Percentiles rank a stretch among this genome's conserved stretches.
These are phyloP conservation scores for Suhomyces bokatorum DNA, from an alignment of 1,139 yeast species.

Conservation along the genomic window DNA sequence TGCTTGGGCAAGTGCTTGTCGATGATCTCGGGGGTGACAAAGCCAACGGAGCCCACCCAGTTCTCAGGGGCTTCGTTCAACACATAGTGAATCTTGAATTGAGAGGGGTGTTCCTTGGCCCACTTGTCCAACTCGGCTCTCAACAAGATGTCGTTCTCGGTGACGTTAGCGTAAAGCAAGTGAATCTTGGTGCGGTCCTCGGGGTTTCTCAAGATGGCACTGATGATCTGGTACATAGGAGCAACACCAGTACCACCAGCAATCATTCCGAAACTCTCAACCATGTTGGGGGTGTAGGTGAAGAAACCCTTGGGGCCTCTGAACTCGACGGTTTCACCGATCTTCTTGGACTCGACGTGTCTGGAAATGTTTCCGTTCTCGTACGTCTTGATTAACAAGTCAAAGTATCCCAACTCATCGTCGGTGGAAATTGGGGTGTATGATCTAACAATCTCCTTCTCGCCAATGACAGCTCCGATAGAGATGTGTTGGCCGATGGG, in stretches of 20 bases:
- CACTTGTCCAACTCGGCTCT: slow-evolving; percentile 76
- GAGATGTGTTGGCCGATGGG: slow-evolving; percentile 95
- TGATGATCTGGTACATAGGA: slow-evolving; percentile 88
- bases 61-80: slow-evolving; percentile 72
- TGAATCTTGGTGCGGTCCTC: slow-evolving; percentile 72
- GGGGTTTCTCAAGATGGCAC: slow-evolving; percentile 75
- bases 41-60: slow-evolving; percentile 86
- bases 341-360: slow-evolving; percentile 62
- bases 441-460: slow-evolving; percentile 84
- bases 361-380: slow-evolving; percentile 88
- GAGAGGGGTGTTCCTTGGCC: slow-evolving; percentile 58
- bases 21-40: slow-evolving; percentile 75
- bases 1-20: slow-evolving; percentile 66
- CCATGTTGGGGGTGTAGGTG: slow-evolving; percentile 81
- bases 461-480: slow-evolving; percentile 71
- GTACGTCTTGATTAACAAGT: slow-evolving; percentile 87
- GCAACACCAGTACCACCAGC: slow-evolving; percentile 96
- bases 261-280: slow-evolving; percentile 75
- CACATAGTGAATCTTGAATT: slow-evolving; percentile 68
- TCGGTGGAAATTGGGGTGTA: slow-evolving; percentile 94
- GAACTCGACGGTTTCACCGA: slow-evolving; percentile 47
- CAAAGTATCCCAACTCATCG: slow-evolving; percentile 83
- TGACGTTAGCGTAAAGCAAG: slow-evolving; percentile 76
- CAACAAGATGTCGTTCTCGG: slow-evolving; percentile 75
- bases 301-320: slow-evolving; percentile 96